phyloP scores from a whole-genome alignment of 768 basidiomycete species.

The Rhizopogon roseolus region DNA sequence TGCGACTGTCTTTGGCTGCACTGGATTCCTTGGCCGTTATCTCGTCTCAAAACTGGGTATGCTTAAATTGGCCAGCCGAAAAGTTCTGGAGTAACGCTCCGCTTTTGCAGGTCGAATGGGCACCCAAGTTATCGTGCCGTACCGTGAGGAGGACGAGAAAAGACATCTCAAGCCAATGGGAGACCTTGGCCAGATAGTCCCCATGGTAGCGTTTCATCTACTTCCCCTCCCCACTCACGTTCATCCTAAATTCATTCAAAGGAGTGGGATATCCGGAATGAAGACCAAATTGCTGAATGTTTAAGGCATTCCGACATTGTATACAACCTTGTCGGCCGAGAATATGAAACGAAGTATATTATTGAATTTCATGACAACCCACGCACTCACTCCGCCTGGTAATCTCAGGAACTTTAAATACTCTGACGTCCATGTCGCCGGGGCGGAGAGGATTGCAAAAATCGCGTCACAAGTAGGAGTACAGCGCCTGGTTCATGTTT shows the following conservation, averaged over 20 bases:
- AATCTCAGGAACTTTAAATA: slow-evolving; percentile 81
- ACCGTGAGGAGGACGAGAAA: slow-evolving; percentile 92
- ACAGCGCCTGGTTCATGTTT: slow-evolving; percentile 86
- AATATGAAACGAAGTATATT: slow-evolving; percentile 90
- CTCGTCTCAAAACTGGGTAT: slow-evolving; percentile 89
- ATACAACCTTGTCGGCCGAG: slow-evolving; percentile 91
- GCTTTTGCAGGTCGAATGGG: slow-evolving; percentile 69
- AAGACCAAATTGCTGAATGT: slow-evolving; percentile 90
- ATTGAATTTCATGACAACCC: slow-evolving; percentile 6
- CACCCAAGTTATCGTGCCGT: slow-evolving; percentile 91
- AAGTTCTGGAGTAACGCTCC: slow-evolving; percentile 3
- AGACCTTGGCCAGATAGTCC: slow-evolving; percentile 93
- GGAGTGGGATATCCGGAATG: slow-evolving; percentile 96
- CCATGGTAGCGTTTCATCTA: slow-evolving; percentile 58
- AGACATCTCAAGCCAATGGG: slow-evolving; percentile 90
- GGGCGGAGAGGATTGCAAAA: slow-evolving; percentile 82
- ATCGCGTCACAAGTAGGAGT: slow-evolving; percentile 77
- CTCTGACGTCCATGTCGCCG: slow-evolving; percentile 73
- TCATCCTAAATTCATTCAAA: slow-evolving; percentile 25
- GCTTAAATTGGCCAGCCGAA: slow-evolving; percentile 16
- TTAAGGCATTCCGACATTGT: slow-evolving; percentile 93
- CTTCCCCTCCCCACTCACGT: background rate
- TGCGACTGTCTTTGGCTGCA: slow-evolving; percentile 96
- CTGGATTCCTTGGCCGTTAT: slow-evolving; percentile 93
- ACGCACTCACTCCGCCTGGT: slow-evolving; percentile 5